Base-by-base conservation (phyloP, 257 asterid species). In the Nyctanthes arbortristis region DNA sequence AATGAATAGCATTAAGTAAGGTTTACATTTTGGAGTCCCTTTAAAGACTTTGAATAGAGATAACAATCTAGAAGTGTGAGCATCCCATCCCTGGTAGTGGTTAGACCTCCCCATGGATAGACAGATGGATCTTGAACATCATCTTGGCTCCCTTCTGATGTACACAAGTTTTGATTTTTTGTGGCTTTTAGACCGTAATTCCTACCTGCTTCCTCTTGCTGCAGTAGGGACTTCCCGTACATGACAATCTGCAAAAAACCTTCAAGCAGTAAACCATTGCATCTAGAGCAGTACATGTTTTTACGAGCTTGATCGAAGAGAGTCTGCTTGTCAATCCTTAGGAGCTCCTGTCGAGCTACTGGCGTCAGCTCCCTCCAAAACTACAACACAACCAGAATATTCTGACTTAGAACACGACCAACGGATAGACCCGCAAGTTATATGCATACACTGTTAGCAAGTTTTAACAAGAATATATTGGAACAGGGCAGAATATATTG, bases 41-140 rank as follows among this genome's bases (percentile, higher is more conserved):
- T 84, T 65, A 91, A 79, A 58, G 97, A 91, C 79, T 87, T 82
- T 43, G 97, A 79, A 70, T 75, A 70, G 30, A 89, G 84, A 82
- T 94, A 94, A 72, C 90, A 88, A 79, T 89, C 93, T 84, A 91
- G 82, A 66, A 91, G 91, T 16, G 99, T 94, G 63, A 94, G 93
- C 63, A 81, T 79, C 73, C 96, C 97, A 77, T 94, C 93, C 80
- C 87, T 77, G 36, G 93, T 76, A 35, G 97, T 72, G 45, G 92
- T 89, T 63, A 94, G 77, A 72, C 99, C 99, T 78, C 97, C 99
- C 99, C 97, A 94, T 10, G 95, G 97, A 80, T 89, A 95, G 68
- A 88, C 90, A 4, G 97, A 89, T 68, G 97, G 99, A 77, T 94
- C 97, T 75, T 78, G 88, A 75, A 81, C 84, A 74, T 89, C 95